Base-by-base conservation (phyloP, 1,139 yeast genomes). In the Sugiyamaella castrensis region DNA sequence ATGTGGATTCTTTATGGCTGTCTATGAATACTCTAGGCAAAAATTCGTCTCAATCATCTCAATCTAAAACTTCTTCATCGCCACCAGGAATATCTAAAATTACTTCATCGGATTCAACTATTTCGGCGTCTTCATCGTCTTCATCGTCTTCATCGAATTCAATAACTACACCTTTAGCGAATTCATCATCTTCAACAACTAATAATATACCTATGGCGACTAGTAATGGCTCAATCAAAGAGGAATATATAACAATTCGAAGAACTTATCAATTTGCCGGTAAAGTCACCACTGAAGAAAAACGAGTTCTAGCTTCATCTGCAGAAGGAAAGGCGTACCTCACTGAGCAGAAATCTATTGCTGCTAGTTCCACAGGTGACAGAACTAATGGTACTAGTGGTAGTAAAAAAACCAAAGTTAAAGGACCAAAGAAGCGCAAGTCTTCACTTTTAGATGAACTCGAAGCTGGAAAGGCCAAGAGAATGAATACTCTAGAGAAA, bases 231-330 rank as follows among this genome's bases (percentile, higher is more conserved):
- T 35, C 43, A 34, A 53, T 50, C 15, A 40, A 54, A 46, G 65
- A 72, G 33, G 79, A 79, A 43, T 76, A 76, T 63, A 77, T 92
- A 48, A 79, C 81, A 57, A 91, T 92, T 48, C 82, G 80, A 53
- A 75, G 94, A 49, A 79, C 83, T 6, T 91, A 87, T 64, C 84
- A 87, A 47, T 92, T 89, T 74, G 98, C 98, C 0, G 98, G 98
- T 1, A 85, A 85, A 58, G 74, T 81, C 5, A 75, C 86, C 4
- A 79, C 84, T 0, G 96, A 89, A 61, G 82, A 84, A 51, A 87
- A 86, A 65, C 72, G 76, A 63, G 97, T 92, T 1, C 84, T 80
- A 46, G 77, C 77, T 8, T 75, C 81, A 47, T 85, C 96, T 2
- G 95, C 92, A 7, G 96, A 87, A 65, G 98, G 95, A 1, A 81